Percentiles rank a stretch among this genome's conserved stretches.
These are phyloP conservation scores for Melampsora larici-populina DNA, from an alignment of 1,284 basidiomycete genomes.

Conservation along the genomic window DNA sequence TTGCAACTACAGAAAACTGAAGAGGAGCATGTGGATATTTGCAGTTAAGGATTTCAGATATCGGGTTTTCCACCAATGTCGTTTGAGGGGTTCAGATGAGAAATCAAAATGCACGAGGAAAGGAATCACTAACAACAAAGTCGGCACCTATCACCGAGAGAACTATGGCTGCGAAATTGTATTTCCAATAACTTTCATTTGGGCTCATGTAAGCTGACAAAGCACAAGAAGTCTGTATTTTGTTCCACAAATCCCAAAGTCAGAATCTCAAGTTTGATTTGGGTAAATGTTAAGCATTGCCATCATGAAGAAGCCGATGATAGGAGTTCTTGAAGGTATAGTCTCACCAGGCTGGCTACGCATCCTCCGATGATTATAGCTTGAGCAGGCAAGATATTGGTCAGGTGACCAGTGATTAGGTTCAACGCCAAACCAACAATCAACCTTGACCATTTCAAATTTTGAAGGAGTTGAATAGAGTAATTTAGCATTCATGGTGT, in stretches of 20 bases:
- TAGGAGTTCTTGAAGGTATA: too few relatives aligned
- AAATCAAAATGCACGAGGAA: background rate
- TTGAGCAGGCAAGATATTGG: conserved; percentile 26
- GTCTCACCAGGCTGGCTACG: conserved; percentile 5
- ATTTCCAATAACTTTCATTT: conserved; percentile 38
- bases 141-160: conserved; percentile 36
- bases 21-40: background rate
- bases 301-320: background rate
- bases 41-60: background rate
- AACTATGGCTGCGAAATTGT: conserved; percentile 27
- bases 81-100: background rate
- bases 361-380: conserved; percentile 30
- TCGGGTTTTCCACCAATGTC: background rate
- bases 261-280: background rate
- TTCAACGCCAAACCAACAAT: conserved; percentile 21
- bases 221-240: background rate
- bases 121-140: conserved; percentile 26
- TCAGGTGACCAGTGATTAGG: conserved; percentile 19
- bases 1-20: conserved; percentile 27
- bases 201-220: conserved; percentile 28
- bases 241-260: background rate
- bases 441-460: conserved; percentile 12
- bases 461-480: background rate
- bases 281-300: background rate
- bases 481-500: background rate